phyloP scores from a whole-genome alignment of 805 yeast species.

The Suhomyces vadensis region DNA sequence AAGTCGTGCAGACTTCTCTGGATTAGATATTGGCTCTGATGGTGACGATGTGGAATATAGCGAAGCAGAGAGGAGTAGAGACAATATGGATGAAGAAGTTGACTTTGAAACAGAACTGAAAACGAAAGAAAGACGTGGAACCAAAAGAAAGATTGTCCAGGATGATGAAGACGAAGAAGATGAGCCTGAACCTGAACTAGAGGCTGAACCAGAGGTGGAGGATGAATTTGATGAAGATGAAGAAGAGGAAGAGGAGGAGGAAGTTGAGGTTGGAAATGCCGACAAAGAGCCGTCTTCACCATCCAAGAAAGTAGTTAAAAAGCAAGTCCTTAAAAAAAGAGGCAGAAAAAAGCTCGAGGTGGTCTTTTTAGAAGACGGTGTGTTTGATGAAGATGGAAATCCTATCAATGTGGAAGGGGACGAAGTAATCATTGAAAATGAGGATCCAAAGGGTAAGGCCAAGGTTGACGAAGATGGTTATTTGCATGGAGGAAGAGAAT shows the following conservation, averaged over 20 bases:
- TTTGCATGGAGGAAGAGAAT: slow-evolving; percentile 70
- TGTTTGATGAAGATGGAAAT: slow-evolving; percentile 67
- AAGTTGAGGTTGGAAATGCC: slow-evolving; percentile 25
- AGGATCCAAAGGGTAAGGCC: slow-evolving; percentile 74
- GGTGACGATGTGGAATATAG: slow-evolving; percentile 9
- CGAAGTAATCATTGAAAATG: slow-evolving; percentile 69
- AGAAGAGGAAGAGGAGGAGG: slow-evolving; percentile 21
- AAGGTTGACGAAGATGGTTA: slow-evolving; percentile 72
- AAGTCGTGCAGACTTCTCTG: slow-evolving; percentile 5
- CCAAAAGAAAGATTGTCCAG: slow-evolving; percentile 3
- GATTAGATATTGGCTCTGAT: slow-evolving; percentile 9
- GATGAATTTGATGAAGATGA: slow-evolving; percentile 10
- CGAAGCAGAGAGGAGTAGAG: slow-evolving; percentile 9
- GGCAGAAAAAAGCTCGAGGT: slow-evolving; percentile 42
- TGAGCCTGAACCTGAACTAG: background rate
- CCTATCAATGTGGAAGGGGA: slow-evolving; percentile 66
- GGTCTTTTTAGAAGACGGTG: slow-evolving; percentile 39
- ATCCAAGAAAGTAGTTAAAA: slow-evolving; percentile 14
- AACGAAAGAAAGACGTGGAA: slow-evolving; percentile 2
- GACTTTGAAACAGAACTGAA: slow-evolving; percentile 9
- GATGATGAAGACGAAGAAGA: slow-evolving; percentile 4
- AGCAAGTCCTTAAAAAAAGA: slow-evolving; percentile 14
- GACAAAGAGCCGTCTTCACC: slow-evolving; percentile 25
- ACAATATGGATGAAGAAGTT: slow-evolving; percentile 6
- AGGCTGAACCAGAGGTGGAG: slow-evolving; percentile 4